These are phyloP conservation scores for Rhizopogon vinicolor DNA, from an alignment of 768 basidiomycete genomes.

Conservation along the genomic window DNA sequence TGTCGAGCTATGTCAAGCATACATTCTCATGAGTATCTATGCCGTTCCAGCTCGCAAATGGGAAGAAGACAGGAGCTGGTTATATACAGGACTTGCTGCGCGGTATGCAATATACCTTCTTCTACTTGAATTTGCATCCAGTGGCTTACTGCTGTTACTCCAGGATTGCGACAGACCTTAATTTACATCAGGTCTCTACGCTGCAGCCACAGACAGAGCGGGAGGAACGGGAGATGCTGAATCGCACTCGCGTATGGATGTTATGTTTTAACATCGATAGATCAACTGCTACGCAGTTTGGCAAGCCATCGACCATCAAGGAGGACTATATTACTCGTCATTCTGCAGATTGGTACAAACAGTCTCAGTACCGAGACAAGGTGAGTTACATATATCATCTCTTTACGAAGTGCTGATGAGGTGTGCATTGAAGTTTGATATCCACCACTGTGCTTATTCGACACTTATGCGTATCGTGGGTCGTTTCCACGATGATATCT, in stretches of 20 bases:
- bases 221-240: slow-evolving; percentile 78
- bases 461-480: slow-evolving; percentile 65
- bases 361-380: slow-evolving; percentile 54
- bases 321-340: slow-evolving; percentile 78
- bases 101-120: slow-evolving; percentile 36
- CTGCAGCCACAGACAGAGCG: slow-evolving; percentile 65
- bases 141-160: neutral
- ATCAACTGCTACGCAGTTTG: slow-evolving; percentile 84
- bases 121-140: neutral
- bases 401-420: neutral
- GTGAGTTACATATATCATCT: slow-evolving; percentile 27
- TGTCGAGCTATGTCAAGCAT: slow-evolving; percentile 88
- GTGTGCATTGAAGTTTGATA: slow-evolving; percentile 50
- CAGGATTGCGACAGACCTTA: slow-evolving; percentile 86
- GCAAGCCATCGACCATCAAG: slow-evolving; percentile 84
- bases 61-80: slow-evolving; percentile 90
- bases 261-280: slow-evolving; percentile 88
- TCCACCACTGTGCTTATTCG: slow-evolving; percentile 73
- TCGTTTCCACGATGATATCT: slow-evolving; percentile 73
- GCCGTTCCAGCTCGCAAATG: slow-evolving; percentile 76
- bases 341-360: slow-evolving; percentile 72
- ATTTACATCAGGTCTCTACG: slow-evolving; percentile 65
- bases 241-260: slow-evolving; percentile 86
- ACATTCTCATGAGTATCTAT: slow-evolving; percentile 82
- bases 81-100: slow-evolving; percentile 84